Conservation (phyloP, 345 rosid species). For the Murraya paniculata region DNA sequence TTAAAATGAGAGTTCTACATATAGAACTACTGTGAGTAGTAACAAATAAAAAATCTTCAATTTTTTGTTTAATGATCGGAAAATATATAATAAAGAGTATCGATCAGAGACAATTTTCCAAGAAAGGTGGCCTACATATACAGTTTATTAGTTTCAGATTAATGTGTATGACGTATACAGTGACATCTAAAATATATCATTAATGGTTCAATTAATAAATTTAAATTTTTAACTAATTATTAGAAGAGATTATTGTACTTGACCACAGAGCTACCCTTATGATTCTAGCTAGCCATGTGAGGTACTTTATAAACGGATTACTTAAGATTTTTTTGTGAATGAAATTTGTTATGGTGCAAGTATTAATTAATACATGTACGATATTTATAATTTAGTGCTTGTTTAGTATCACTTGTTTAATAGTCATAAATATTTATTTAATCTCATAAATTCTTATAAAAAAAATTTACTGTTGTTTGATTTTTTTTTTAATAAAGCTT, state of each 20-base stretch:
- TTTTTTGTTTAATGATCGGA: too few species aligned
- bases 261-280: neutral
- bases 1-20: too few species aligned
- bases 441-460: too few species aligned
- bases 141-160: neutral
- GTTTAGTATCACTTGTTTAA: too few species aligned
- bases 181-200: neutral
- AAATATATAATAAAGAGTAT: too few species aligned
- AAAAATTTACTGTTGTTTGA: too few species aligned
- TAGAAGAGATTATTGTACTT: neutral
- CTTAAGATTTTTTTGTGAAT: neutral
- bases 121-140: neutral
- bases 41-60: too few species aligned
- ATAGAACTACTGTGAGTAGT: too few species aligned
- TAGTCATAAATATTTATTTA: too few species aligned
- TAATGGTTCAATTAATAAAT: neutral
- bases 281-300: slow-evolving; percentile 1
- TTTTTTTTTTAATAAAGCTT: too few species aligned
- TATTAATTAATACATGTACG: neutral
- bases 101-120: neutral
- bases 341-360: neutral
- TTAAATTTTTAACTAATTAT: neutral
- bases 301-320: neutral
- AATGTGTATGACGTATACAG: neutral
- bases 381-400: too few species aligned